A percentile compares a stretch with the other conserved stretches of the same genome.
phyloP scores from a whole-genome alignment of 2,329 filamentous ascomycete species.

The Cercospora sojina region DNA sequence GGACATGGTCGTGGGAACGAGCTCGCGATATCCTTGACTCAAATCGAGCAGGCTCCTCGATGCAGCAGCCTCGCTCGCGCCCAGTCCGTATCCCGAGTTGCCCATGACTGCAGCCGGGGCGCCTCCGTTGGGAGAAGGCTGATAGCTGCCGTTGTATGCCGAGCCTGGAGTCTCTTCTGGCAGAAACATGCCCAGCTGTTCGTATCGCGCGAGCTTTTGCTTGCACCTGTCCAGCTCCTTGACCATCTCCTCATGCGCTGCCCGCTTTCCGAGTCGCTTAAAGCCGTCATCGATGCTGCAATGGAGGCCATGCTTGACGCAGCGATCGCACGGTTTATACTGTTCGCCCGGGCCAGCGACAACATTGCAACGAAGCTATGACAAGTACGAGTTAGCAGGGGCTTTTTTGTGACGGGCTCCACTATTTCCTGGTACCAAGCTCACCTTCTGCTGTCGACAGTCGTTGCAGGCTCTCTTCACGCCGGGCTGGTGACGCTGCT shows the following conservation, averaged over 20 bases:
- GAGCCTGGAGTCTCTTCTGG: constrained; percentile 28
- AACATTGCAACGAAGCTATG: constrained; percentile 77
- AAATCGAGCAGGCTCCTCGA: constrained; percentile 41
- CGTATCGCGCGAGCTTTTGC: constrained; percentile 33
- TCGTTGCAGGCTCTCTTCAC: constrained; percentile 80
- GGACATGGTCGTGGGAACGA: constrained; percentile 44
- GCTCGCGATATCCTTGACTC: constrained; percentile 41
- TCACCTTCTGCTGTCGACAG: constrained; percentile 80
- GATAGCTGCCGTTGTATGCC: constrained; percentile 27
- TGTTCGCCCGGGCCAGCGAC: constrained; percentile 63
- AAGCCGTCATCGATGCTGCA: constrained; percentile 89
- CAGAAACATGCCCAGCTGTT: constrained; percentile 34
- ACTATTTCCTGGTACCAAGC: constrained; percentile 20
- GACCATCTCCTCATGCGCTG: constrained; percentile 82
- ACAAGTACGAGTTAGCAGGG: constrained; percentile 15
- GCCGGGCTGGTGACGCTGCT: constrained; percentile 43
- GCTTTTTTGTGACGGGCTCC: not conserved
- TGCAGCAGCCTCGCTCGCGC: constrained; percentile 41
- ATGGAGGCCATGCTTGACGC: constrained; percentile 73
- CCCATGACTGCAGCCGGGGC: constrained; percentile 34
- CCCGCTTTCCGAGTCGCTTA: constrained; percentile 78
- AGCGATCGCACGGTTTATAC: constrained; percentile 74
- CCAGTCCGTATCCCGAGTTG: constrained; percentile 32
- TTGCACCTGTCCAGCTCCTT: constrained; percentile 67
- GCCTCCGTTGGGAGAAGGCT: constrained; percentile 26